Evolutionary conservation across 345 rosid species (phyloP).

Genomic region (Litchi chinensis): DNA sequence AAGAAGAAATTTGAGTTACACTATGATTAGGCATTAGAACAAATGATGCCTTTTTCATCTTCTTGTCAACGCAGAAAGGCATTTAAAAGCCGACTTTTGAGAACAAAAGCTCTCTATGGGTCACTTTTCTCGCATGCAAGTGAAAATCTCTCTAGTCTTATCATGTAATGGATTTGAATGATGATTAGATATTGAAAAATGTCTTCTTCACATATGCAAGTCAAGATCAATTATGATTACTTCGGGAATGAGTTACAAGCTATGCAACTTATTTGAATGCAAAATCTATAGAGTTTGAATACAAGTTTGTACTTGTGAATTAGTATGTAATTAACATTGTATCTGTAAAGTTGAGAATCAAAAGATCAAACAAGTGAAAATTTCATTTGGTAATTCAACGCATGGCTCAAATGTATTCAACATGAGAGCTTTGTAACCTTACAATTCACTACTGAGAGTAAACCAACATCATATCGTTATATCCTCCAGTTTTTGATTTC

Average conservation of each 20-base stretch:
- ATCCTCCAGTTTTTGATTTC: too few species aligned
- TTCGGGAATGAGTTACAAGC: background rate
- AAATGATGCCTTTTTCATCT: background rate
- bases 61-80: background rate
- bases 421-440: background rate
- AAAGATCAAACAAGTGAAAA: background rate
- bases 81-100: background rate
- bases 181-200: background rate
- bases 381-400: background rate
- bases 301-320: too few species aligned
- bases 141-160: background rate
- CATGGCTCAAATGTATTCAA: background rate
- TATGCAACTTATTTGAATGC: background rate
- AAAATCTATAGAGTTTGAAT: background rate
- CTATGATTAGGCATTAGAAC: background rate
- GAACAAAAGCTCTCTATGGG: background rate
- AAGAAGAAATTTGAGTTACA: background rate
- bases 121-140: slow-evolving; percentile 21
- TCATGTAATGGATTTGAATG: background rate
- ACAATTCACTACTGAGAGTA: too few species aligned
- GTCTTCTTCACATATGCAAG: background rate
- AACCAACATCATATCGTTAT: too few species aligned
- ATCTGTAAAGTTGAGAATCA: too few species aligned
- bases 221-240: background rate
- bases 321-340: too few species aligned